Conservation (phyloP, 179 eudicot genomes). For the Sideroxylon spinosum region DNA sequence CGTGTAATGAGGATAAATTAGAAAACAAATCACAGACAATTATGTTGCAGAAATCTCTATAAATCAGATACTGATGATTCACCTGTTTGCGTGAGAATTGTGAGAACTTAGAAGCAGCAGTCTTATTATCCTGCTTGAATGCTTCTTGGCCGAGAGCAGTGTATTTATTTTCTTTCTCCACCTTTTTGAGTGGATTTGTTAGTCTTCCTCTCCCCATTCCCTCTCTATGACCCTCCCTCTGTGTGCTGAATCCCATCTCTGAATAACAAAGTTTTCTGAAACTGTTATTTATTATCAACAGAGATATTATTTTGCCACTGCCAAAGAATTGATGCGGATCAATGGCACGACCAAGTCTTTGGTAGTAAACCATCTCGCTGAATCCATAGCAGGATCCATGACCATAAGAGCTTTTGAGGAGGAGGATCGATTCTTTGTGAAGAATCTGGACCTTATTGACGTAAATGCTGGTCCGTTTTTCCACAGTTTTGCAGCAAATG, state of each 20-base stretch:
- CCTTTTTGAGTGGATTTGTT: background rate
- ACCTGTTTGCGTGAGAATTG: background rate
- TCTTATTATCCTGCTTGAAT: too few species aligned
- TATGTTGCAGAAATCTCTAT: background rate
- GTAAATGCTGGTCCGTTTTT: constrained; percentile 65
- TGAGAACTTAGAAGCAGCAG: too few species aligned
- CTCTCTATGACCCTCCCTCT: too few species aligned
- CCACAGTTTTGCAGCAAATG: constrained; percentile 75
- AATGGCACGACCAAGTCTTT: constrained; percentile 79
- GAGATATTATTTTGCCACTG: constrained; percentile 64
- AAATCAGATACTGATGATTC: background rate
- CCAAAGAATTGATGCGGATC: constrained; percentile 74
- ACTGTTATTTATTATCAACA: constrained; percentile 20
- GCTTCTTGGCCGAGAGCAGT: too few species aligned
- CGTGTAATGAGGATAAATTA: too few species aligned
- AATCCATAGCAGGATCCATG: constrained; percentile 62
- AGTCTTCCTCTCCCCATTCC: background rate
- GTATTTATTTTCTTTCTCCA: too few species aligned
- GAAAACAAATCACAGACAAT: too few species aligned
- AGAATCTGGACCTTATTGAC: constrained; percentile 62
- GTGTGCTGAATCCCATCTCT: background rate
- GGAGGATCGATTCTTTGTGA: constrained; percentile 68
- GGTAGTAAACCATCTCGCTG: constrained; percentile 74
- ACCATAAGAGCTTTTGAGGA: constrained; percentile 70
- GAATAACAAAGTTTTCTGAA: background rate